Percentiles rank a stretch among this genome's conserved stretches.
Conservation (phyloP, 1,139 yeast species). For the Blastobotrys proliferans region DNA sequence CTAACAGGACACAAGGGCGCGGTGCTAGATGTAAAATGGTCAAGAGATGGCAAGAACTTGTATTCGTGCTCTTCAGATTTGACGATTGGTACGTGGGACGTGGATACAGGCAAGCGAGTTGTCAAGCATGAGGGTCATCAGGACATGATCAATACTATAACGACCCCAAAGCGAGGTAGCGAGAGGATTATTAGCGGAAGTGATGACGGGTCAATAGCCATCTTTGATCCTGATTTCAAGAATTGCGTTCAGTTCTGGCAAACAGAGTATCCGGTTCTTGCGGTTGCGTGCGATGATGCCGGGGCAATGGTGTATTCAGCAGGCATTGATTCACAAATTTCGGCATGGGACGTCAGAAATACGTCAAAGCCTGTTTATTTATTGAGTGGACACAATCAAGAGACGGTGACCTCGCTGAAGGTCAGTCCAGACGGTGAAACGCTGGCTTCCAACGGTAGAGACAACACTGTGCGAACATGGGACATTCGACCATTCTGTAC, state of each 20-base stretch:
- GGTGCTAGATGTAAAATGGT: conserved; percentile 47
- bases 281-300: conserved; percentile 42
- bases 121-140: conserved; percentile 53
- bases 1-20: conserved; percentile 50
- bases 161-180: conserved; percentile 32
- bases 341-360: conserved; percentile 49
- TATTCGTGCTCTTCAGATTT: conserved; percentile 47
- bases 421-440: conserved; percentile 47
- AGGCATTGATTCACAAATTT: conserved; percentile 65
- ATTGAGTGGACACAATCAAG: conserved; percentile 42
- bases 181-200: conserved; percentile 49
- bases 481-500: conserved; percentile 48
- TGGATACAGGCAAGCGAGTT: conserved; percentile 50
- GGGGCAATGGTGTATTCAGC: conserved; percentile 49
- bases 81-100: conserved; percentile 53
- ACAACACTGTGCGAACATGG: conserved; percentile 54
- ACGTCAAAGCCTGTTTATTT: conserved; percentile 42
- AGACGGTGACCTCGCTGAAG: conserved; percentile 50
- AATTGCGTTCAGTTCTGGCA: conserved; percentile 37
- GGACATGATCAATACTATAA: conserved; percentile 55
- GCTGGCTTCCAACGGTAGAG: conserved; percentile 55
- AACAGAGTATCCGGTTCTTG: conserved; percentile 55
- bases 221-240: conserved; percentile 64
- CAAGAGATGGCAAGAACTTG: conserved; percentile 38
- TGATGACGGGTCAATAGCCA: conserved; percentile 57